Conservation (phyloP, 345 rosid species). For the Boechera stricta region DNA sequence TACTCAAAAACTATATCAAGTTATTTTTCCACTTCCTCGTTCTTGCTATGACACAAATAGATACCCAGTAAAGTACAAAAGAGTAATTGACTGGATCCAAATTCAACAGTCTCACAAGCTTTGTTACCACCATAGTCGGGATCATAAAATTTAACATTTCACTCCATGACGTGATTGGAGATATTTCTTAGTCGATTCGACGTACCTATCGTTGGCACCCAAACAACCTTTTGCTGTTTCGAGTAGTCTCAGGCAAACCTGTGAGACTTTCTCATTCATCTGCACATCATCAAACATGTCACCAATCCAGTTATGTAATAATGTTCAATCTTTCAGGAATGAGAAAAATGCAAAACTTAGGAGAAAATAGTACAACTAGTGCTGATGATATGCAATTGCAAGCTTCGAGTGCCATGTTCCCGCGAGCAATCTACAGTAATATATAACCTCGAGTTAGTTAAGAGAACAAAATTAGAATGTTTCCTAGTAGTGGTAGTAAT, state of each 20-base stretch:
- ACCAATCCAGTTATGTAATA: not conserved
- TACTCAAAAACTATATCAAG: not conserved
- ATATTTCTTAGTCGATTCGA: slow-evolving; percentile 54
- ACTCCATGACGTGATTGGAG: slow-evolving; percentile 20
- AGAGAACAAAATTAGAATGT: slow-evolving; percentile 32
- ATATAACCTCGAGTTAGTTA: not conserved
- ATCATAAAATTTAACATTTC: slow-evolving; percentile 2
- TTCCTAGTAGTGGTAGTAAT: not conserved
- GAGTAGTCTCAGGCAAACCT: slow-evolving; percentile 64
- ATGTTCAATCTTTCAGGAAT: not conserved
- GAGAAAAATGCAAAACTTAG: not conserved
- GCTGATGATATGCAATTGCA: slow-evolving; percentile 81
- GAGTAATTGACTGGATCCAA: not conserved
- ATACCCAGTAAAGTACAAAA: not conserved
- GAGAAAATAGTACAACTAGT: slow-evolving; percentile 54
- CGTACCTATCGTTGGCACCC: slow-evolving; percentile 53
- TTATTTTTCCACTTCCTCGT: not conserved
- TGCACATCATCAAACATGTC: slow-evolving; percentile 48
- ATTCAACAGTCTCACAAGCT: not conserved
- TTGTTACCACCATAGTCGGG: not conserved
- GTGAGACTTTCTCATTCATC: slow-evolving; percentile 51
- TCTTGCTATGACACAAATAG: not conserved
- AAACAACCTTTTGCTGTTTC: slow-evolving; percentile 64
- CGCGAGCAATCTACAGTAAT: slow-evolving; percentile 61
- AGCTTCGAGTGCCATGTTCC: slow-evolving; percentile 89